A percentile compares a stretch with the other conserved stretches of the same genome.
phyloP scores from a whole-genome alignment of 208 protist species.

The Leishmania mexicana region DNA sequence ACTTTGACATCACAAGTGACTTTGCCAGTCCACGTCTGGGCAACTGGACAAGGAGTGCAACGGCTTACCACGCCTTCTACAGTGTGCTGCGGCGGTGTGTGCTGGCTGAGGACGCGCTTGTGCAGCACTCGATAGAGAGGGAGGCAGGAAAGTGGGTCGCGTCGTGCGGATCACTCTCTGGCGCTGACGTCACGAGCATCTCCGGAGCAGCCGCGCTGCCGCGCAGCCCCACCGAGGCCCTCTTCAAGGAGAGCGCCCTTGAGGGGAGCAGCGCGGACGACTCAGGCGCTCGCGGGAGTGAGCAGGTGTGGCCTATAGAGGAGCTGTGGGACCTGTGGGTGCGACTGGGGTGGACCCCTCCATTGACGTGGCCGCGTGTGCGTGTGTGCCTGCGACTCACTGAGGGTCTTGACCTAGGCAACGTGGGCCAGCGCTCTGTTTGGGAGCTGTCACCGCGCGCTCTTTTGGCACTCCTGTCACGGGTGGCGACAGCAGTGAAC shows the following conservation, averaged over 20 bases:
- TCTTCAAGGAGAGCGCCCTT: constrained; percentile 6
- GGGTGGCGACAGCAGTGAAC: neutral
- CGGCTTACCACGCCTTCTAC: constrained; percentile 12
- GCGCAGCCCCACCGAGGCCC: constrained; percentile 6
- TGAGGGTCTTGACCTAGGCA: neutral
- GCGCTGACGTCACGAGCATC: neutral
- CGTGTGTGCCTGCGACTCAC: constrained; percentile 5
- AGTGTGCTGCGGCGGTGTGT: constrained; percentile 13
- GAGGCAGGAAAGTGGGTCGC: neutral
- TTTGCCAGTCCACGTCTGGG: neutral
- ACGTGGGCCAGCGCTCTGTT: neutral
- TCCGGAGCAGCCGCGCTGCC: neutral
- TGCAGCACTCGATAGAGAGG: neutral
- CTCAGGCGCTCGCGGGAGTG: neutral
- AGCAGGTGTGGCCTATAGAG: constrained; percentile 16
- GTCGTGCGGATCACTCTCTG: neutral
- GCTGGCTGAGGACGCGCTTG: constrained; percentile 1
- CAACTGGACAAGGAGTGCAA: neutral
- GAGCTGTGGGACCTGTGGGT: constrained; percentile 26
- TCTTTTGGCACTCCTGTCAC: neutral
- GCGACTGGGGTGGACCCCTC: constrained; percentile 27
- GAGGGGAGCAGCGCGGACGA: neutral
- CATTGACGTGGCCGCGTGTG: neutral
- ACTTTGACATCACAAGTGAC: constrained; percentile 19
- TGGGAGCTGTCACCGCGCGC: neutral